Percentiles rank a stretch among this genome's conserved stretches.
Evolutionary conservation across 805 yeast species (phyloP).

Genomic region (Hanseniaspora mollemarum): DNA sequence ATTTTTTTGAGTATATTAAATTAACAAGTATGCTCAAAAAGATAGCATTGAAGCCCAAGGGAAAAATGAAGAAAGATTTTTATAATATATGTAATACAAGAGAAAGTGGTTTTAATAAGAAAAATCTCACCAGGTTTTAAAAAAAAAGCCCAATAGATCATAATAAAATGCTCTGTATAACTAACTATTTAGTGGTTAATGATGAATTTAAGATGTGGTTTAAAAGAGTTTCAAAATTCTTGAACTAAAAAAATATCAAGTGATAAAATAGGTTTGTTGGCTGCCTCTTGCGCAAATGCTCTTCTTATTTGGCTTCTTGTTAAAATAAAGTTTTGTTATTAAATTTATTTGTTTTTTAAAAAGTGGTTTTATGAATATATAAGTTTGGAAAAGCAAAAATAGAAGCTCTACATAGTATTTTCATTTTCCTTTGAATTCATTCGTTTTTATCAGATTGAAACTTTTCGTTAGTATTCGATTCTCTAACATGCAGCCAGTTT

Average conservation of each 20-base stretch:
- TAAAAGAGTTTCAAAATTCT: neutral
- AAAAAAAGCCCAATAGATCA: neutral
- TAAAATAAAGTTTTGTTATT: neutral
- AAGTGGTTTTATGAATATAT: conserved; percentile 1
- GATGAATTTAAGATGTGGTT: conserved; percentile 3
- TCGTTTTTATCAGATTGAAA: neutral
- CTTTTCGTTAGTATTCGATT: neutral
- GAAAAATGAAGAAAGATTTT: neutral
- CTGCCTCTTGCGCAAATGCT: too few relatives aligned
- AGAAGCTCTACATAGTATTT: neutral
- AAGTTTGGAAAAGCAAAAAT: neutral
- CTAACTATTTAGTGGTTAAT: conserved; percentile 2
- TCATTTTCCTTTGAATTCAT: neutral
- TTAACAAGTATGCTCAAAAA: too few relatives aligned
- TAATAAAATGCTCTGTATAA: neutral
- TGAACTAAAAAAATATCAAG: too few relatives aligned
- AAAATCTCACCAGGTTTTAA: conserved; percentile 7
- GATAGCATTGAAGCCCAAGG: conserved; percentile 4
- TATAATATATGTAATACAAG: conserved; percentile 1
- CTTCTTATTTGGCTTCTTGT: neutral
- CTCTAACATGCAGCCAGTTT: neutral
- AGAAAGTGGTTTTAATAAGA: neutral
- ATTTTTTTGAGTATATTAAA: too few relatives aligned
- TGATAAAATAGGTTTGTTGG: too few relatives aligned
- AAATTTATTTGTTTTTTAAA: neutral